phyloP scores from a whole-genome alignment of 257 asterid species.

The Nicotiana undulata region DNA sequence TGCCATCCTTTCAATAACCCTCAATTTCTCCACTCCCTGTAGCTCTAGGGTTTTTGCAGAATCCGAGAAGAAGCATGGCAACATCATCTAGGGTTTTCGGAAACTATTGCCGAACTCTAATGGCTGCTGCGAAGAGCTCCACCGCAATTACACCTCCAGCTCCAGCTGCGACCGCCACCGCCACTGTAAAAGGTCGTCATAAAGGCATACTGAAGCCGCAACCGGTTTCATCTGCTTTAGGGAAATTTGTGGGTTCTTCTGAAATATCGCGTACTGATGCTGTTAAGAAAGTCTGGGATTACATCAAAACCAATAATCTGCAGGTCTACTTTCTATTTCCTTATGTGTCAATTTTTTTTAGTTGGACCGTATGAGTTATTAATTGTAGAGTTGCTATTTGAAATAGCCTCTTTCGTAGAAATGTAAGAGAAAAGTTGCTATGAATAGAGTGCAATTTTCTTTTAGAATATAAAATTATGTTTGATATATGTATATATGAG shows the following conservation, averaged over 20 bases:
- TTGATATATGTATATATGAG: background rate
- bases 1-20: background rate
- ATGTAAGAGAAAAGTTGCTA: background rate
- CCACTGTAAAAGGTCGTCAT: slow-evolving; percentile 2
- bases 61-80: slow-evolving; percentile 16
- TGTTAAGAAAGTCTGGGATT: slow-evolving; percentile 28
- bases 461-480: background rate
- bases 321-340: slow-evolving; percentile 16
- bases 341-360: background rate
- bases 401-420: background rate
- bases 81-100: slow-evolving; percentile 36
- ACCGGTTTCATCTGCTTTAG: slow-evolving; percentile 24
- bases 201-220: slow-evolving; percentile 11
- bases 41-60: slow-evolving; percentile 25
- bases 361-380: background rate
- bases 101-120: slow-evolving; percentile 29
- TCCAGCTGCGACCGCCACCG: slow-evolving; percentile 8
- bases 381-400: background rate
- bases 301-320: slow-evolving; percentile 30
- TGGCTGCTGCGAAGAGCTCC: slow-evolving; percentile 42
- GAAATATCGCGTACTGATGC: slow-evolving; percentile 28
- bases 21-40: background rate
- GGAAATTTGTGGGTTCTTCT: slow-evolving; percentile 17
- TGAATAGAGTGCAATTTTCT: background rate
- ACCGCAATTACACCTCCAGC: background rate